These are phyloP conservation scores for Magnusiomyces tetraspermus DNA, from an alignment of 1,139 yeast genomes.

Conservation along the genomic window DNA sequence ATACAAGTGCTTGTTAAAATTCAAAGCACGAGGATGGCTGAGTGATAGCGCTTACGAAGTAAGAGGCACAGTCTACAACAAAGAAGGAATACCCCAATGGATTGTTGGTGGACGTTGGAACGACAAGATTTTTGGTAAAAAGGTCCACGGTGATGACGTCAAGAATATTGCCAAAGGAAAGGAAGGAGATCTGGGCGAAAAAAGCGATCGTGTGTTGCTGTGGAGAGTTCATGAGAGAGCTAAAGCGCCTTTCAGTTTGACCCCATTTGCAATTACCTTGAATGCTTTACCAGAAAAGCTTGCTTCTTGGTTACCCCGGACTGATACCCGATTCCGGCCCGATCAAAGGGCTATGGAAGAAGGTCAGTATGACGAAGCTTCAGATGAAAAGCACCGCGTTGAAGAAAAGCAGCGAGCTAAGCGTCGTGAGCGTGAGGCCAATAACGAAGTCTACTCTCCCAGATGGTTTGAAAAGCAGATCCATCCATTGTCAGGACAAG, in stretches of 20 bases:
- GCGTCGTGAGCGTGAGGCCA: slow-evolving; percentile 53
- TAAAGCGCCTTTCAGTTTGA: slow-evolving; percentile 78
- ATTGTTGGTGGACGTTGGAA: slow-evolving; percentile 92
- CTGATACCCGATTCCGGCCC: slow-evolving; percentile 90
- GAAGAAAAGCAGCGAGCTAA: slow-evolving; percentile 90
- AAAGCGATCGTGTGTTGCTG: slow-evolving; percentile 43
- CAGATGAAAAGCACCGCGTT: slow-evolving; percentile 74
- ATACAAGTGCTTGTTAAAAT: slow-evolving; percentile 58
- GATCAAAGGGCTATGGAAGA: slow-evolving; percentile 98
- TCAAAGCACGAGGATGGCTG: slow-evolving; percentile 95
- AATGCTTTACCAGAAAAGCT: slow-evolving; percentile 60
- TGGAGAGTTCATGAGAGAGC: slow-evolving; percentile 90
- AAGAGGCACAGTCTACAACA: slow-evolving; percentile 61
- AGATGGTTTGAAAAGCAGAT: slow-evolving; percentile 59
- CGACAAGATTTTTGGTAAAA: slow-evolving; percentile 72
- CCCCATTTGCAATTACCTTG: slow-evolving; percentile 79
- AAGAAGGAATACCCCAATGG: slow-evolving; percentile 44
- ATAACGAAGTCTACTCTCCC: slow-evolving; percentile 50
- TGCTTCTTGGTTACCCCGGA: slow-evolving; percentile 63
- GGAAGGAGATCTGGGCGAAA: slow-evolving; percentile 15
- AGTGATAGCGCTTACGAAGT: slow-evolving; percentile 87
- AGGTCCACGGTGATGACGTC: slow-evolving; percentile 26
- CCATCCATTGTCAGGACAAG: slow-evolving; percentile 76
- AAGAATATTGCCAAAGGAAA: slow-evolving; percentile 18
- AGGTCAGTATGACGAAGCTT: slow-evolving; percentile 80